phyloP scores from a whole-genome alignment of 305 asterid genomes.

The Fraxinus paxiana region DNA sequence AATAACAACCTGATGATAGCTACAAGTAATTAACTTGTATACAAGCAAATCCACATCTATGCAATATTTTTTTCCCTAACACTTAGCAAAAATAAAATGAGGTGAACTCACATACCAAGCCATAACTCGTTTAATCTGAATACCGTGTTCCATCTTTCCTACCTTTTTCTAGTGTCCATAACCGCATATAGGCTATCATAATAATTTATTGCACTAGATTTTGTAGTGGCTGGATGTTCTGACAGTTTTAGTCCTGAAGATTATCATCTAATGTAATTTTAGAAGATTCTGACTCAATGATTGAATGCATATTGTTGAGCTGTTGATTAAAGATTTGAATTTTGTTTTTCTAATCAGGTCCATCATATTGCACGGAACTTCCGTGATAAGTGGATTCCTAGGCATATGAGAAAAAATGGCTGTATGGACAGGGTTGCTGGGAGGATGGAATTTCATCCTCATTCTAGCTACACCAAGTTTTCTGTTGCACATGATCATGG shows the following conservation, averaged over 20 bases:
- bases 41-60: neutral
- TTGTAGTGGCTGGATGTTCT: neutral
- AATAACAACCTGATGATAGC: neutral
- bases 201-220: neutral
- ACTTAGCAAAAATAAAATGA: neutral
- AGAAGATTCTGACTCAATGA: neutral
- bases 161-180: neutral
- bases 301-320: neutral
- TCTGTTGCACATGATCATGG: constrained; percentile 12
- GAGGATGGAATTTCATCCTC: constrained; percentile 24
- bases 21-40: neutral
- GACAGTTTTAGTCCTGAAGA: neutral
- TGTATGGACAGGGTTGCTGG: constrained; percentile 34
- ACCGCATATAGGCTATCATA: neutral
- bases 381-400: constrained; percentile 49
- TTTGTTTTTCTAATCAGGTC: constrained; percentile 25
- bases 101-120: neutral
- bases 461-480: constrained; percentile 17
- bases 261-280: neutral
- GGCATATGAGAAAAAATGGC: constrained; percentile 29
- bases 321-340: neutral
- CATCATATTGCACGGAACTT: constrained; percentile 51
- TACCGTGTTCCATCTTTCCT: neutral
- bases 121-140: neutral
- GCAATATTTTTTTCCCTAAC: neutral